Evolutionary conservation across 2,329 filamentous ascomycete species (phyloP), one percentile per base, ranked within the genome.

Genomic region (Botrytis cinerea): DNA sequence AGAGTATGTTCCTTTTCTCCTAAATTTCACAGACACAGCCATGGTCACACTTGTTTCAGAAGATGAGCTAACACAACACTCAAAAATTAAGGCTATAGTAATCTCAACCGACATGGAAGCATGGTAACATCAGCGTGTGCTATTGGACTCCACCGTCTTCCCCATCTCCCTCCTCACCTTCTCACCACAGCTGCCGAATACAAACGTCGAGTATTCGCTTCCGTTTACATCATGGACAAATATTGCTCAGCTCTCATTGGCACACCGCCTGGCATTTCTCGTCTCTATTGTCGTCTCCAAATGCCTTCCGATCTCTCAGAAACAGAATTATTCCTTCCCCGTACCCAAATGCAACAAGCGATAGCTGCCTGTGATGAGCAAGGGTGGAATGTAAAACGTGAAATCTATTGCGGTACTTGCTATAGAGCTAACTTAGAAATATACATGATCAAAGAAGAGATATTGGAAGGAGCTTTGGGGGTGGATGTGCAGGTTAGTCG

Each of bases 111-210:
- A 18, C 76, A 78, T 73, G 77, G 76, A n/a, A 76, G 78, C 57
- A 75, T 79, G 71, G 71, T 80, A 2, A 79, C 78, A 22, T 72
- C 75, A 16, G 69, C 76, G 1, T 77, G 78, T 22, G 75, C 75
- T 38, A 71, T 74, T 35, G 80, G 80, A 4, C 74, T 81, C 22
- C 80, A 81, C 69, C 73, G 79, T 63, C 75, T 80, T 32, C 77
- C 78, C 0, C 54, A 35, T 25, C 73, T 76, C 46, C 68, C 68
- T 28, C 57, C 69, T 7, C 43, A 45, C 25, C 69, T 62, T 22
- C 51, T 78, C 5, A 80, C 80, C 2, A 74, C 79, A 4, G 77
- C 78, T 32, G 76, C 76, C 8, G 79, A 81, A 74, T 80, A 78
- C 54, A 79, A 77, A 43, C 73, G 76, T 45, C 75, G 78, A 25